phyloP scores from a whole-genome alignment of 129 eudicot species.

The Silybum marianum region DNA sequence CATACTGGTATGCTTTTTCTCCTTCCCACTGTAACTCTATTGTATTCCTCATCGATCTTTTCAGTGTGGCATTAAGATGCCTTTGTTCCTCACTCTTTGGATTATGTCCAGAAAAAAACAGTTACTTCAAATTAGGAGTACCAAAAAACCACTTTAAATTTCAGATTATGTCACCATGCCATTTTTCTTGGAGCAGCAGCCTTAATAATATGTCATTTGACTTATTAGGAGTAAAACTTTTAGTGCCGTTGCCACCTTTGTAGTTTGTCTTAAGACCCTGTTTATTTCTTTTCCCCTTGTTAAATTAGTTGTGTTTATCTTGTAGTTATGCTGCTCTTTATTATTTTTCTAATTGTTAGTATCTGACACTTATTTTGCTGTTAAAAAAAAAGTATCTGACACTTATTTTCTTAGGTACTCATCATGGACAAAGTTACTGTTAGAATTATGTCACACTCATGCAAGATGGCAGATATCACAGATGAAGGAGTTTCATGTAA shows the following conservation, averaged over 20 bases:
- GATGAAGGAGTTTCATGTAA: slow-evolving; percentile 98
- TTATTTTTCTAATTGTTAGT: slow-evolving; percentile 1
- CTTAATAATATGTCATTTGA: background rate
- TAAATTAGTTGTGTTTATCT: slow-evolving; percentile 7
- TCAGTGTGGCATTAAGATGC: no score
- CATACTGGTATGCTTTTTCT: no score
- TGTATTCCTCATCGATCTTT: no score
- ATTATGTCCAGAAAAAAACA: no score
- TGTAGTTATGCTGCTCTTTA: background rate
- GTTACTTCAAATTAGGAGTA: no score
- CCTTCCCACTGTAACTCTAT: no score
- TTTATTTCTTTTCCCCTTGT: slow-evolving; percentile 3
- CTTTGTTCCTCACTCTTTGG: no score
- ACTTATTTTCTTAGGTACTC: slow-evolving; percentile 63
- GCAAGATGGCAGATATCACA: slow-evolving; percentile 97
- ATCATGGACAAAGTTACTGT: slow-evolving; percentile 88
- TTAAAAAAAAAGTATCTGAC: slow-evolving; percentile 23
- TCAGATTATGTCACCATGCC: background rate
- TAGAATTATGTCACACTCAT: slow-evolving; percentile 75
- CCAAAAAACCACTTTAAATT: no score
- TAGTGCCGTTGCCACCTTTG: background rate
- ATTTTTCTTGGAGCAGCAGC: background rate
- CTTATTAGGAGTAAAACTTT: background rate
- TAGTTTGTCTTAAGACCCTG: background rate
- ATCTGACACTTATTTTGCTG: slow-evolving; percentile 23